Evolutionary conservation across 73 alveolate genomes (phyloP), one percentile per base, ranked within the genome.

Genomic region (Diophrys sp.): DNA sequence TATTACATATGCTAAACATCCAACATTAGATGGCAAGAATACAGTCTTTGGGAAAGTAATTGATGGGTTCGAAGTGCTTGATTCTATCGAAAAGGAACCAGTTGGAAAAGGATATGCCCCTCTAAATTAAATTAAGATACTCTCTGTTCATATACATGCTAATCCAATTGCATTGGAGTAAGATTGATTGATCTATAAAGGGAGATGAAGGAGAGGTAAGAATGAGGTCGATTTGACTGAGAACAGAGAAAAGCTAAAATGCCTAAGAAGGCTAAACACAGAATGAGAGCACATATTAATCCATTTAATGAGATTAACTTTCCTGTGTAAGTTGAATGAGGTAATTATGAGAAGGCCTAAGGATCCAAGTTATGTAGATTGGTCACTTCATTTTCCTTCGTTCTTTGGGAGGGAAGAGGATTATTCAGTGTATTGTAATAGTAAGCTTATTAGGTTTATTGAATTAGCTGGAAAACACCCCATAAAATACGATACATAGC

Each of bases 231-330:
- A 44, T 44, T 44, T 44, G 18, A 11, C 18, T 44, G 5, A 44
- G 18, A n/a, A n/a, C n/a, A 44, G 62, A 44, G 62, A 44, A 44
- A 44, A 44, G 85, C 89, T 69, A 80, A 82, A 31, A 94, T 94
- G 96, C 99, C 99, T n/a, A 96, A 96, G 81, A 97, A 95, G 90
- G 89, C 96, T 18, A 94, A 97, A 80, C 92, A 87, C 80, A 88
- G 99, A 78, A 96, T 93, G 97, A 96, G 97, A 83, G 99, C 99
- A 8, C 99, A 97, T 75, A 85, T 97, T 54, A 97, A 97, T 74
- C 99, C 99, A 14, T 82, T 97, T 44, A 89, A 92, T 82, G 94
- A 82, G 55, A 78, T 95, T 32, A 81, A 94, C 29, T 90, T 95
- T 81, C 97, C 98, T n/a, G 87, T 78, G 93, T 85, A 85, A 80